A percentile compares a stretch with the other conserved stretches of the same genome.
phyloP scores from a whole-genome alignment of 441 rosid species.

The Dalechampia spathulata region DNA sequence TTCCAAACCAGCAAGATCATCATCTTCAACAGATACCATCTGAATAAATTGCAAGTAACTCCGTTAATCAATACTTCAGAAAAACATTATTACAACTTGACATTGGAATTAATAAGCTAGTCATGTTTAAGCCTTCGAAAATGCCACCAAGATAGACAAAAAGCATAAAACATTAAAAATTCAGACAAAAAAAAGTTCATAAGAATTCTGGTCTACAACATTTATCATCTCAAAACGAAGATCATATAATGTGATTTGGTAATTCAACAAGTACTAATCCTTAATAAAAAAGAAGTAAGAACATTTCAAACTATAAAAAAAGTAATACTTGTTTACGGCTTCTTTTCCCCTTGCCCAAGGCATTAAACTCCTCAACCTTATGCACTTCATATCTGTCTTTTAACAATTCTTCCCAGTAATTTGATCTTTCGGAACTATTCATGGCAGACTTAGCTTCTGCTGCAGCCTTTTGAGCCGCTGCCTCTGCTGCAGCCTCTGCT shows the following conservation, averaged over 20 bases:
- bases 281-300: background rate
- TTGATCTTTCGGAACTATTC: slow-evolving; percentile 57
- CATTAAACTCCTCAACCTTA: slow-evolving; percentile 70
- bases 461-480: slow-evolving; percentile 51
- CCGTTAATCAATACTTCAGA: slow-evolving; percentile 8
- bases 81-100: background rate
- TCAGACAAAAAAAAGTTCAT: too few relatives aligned
- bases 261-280: too few relatives aligned
- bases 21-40: slow-evolving; percentile 99
- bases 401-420: slow-evolving; percentile 91
- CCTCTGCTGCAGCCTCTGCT: slow-evolving; percentile 63
- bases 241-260: too few relatives aligned
- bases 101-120: background rate
- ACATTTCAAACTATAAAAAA: background rate
- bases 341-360: slow-evolving; percentile 91
- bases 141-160: background rate
- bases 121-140: background rate
- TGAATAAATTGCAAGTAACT: slow-evolving; percentile 26
- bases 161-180: slow-evolving; percentile 2
- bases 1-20: slow-evolving; percentile 98
- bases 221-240: too few relatives aligned
- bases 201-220: background rate
- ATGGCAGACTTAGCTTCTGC: slow-evolving; percentile 47
- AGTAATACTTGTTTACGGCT: slow-evolving; percentile 83
- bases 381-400: slow-evolving; percentile 74